A percentile compares a stretch with the other conserved stretches of the same genome.
Conservation (phyloP, 2,329 filamentous ascomycete species). For the Neofusicoccum sp. region DNA sequence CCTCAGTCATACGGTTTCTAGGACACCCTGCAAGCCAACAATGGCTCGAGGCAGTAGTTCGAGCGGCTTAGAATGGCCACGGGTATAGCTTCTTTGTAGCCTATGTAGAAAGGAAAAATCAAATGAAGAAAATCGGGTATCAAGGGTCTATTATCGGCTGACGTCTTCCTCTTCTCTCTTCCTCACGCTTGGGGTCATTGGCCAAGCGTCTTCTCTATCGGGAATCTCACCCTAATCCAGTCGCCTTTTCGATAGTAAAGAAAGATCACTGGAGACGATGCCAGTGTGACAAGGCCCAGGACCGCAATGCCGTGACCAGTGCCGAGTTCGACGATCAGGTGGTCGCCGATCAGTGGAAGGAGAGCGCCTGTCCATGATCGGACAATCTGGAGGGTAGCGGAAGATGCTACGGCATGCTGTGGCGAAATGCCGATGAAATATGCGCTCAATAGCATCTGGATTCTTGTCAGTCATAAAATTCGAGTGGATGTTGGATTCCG, state of each 20-base stretch:
- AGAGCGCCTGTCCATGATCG: background rate
- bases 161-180: too few relatives aligned
- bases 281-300: background rate
- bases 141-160: too few relatives aligned
- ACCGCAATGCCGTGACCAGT: background rate
- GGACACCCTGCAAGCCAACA: too few relatives aligned
- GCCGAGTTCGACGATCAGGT: background rate
- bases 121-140: too few relatives aligned
- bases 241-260: background rate
- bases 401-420: background rate
- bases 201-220: background rate
- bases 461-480: background rate
- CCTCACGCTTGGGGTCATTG: too few relatives aligned
- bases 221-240: background rate
- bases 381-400: background rate
- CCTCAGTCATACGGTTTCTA: too few relatives aligned
- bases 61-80: too few relatives aligned
- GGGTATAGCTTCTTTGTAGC: too few relatives aligned
- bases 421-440: background rate
- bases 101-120: too few relatives aligned
- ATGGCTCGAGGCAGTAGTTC: too few relatives aligned
- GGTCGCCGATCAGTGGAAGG: background rate
- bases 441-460: background rate
- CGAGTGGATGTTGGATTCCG: background rate
- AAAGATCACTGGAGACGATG: background rate